Evolutionary conservation across 805 yeast genomes (phyloP).

Genomic region (Sungouiozyma intestinalis): DNA sequence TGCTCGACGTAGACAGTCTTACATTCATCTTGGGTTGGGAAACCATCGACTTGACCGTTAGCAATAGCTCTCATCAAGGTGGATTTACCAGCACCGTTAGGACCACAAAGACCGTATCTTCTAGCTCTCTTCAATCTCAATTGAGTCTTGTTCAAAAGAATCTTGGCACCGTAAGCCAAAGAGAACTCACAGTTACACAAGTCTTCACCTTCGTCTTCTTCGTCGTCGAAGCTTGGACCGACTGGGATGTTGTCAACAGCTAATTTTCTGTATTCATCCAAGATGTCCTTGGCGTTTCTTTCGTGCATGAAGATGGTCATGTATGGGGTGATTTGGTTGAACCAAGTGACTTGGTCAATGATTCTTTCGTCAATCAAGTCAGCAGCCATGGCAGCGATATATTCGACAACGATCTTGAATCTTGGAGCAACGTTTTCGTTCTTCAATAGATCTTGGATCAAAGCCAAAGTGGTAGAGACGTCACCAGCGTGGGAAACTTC

Average conservation of each 20-base stretch:
- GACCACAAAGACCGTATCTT: constrained; percentile 99
- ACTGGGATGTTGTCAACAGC: constrained; percentile 97
- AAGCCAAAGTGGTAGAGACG: constrained; percentile 71
- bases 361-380: constrained; percentile 97
- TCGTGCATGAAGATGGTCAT: constrained; percentile 94
- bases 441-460: constrained; percentile 63
- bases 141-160: constrained; percentile 98
- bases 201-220: constrained; percentile 98
- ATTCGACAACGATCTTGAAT: constrained; percentile 67
- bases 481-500: constrained; percentile 99
- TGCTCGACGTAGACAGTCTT: constrained; percentile 99
- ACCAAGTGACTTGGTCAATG: constrained; percentile 89
- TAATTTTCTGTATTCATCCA: constrained; percentile 91
- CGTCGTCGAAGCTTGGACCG: constrained; percentile 92
- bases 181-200: constrained; percentile 99
- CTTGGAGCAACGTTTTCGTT: constrained; percentile 60
- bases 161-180: constrained; percentile 99
- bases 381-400: constrained; percentile 96
- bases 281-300: constrained; percentile 76
- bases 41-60: constrained; percentile 98
- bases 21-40: constrained; percentile 99
- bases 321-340: constrained; percentile 80
- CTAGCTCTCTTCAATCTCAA: constrained; percentile 97
- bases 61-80: constrained; percentile 97
- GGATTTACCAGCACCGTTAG: constrained; percentile 99